Evolutionary conservation across 768 basidiomycete genomes (phyloP).

Genomic region (Cystofilobasidium ferigula): DNA sequence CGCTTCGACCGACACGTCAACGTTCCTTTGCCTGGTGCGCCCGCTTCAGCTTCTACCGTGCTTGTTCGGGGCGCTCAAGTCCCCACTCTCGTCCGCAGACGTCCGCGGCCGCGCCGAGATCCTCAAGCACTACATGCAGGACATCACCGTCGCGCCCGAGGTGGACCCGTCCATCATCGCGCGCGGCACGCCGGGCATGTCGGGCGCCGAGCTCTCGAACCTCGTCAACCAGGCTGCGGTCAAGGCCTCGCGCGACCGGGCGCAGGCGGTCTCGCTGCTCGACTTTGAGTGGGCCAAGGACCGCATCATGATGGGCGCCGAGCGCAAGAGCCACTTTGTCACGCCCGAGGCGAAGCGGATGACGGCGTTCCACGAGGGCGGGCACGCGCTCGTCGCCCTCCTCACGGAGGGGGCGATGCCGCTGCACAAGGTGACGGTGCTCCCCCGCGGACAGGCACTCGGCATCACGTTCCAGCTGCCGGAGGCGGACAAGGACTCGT

Average conservation of each 20-base stretch:
- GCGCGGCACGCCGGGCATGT: conserved; percentile 89
- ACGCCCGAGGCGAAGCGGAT: conserved; percentile 73
- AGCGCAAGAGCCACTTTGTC: conserved; percentile 79
- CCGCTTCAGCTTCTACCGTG: too few relatives aligned
- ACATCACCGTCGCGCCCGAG: conserved; percentile 58
- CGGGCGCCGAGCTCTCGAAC: conserved; percentile 81
- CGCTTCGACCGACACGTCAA: conserved; percentile 72
- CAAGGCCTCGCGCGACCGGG: conserved; percentile 77
- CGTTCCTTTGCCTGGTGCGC: conserved; percentile 25
- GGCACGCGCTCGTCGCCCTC: conserved; percentile 69
- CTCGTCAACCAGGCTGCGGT: conserved; percentile 94
- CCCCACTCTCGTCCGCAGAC: conserved; percentile 79
- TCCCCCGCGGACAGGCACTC: conserved; percentile 81
- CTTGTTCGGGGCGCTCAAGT: conserved; percentile 43
- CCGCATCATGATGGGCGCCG: conserved; percentile 78
- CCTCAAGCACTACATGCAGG: conserved; percentile 77
- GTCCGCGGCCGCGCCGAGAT: conserved; percentile 82
- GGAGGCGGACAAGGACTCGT: conserved; percentile 60
- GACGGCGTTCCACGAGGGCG: conserved; percentile 86
- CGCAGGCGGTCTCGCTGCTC: conserved; percentile 55
- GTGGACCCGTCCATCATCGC: conserved; percentile 81
- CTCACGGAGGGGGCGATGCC: conserved; percentile 95
- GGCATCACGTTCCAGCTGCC: conserved; percentile 73
- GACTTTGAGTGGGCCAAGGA: conserved; percentile 99
- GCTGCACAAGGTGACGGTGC: conserved; percentile 67